Conservation (phyloP, 2,329 filamentous ascomycete species). For the Uncinocarpus reesii region DNA sequence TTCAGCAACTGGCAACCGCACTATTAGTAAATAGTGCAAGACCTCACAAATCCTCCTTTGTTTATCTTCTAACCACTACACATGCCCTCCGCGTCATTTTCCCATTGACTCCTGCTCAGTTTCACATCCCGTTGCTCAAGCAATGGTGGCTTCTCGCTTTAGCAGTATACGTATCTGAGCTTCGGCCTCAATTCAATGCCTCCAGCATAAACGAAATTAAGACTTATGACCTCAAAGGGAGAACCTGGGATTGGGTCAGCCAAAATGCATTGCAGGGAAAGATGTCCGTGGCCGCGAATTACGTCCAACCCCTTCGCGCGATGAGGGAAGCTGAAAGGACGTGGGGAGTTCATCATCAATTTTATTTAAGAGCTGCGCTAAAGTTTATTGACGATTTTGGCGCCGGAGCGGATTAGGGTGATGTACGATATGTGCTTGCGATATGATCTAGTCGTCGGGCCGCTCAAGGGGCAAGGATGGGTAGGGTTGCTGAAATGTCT, state of each 20-base stretch:
- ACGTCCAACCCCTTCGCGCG: constrained; percentile 69
- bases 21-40: constrained; percentile 36
- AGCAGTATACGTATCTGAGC: constrained; percentile 63
- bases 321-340: constrained; percentile 56
- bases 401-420: constrained; percentile 18
- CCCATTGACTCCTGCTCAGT: constrained; percentile 61
- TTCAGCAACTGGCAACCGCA: constrained; percentile 45
- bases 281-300: constrained; percentile 66
- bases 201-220: constrained; percentile 47
- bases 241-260: constrained; percentile 67
- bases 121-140: constrained; percentile 62
- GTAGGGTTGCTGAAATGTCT: too few species aligned
- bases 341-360: constrained; percentile 38
- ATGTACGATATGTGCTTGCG: not conserved
- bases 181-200: constrained; percentile 58
- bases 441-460: not conserved
- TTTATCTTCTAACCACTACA: constrained; percentile 71
- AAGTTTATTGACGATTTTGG: constrained; percentile 41
- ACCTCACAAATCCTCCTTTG: constrained; percentile 71
- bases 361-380: constrained; percentile 42
- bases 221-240: constrained; percentile 49
- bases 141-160: constrained; percentile 86
- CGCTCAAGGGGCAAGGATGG: too few species aligned
- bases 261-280: constrained; percentile 52
- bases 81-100: constrained; percentile 82